Conservation (phyloP, 495 filamentous ascomycete genomes). For the Sporormia fimetaria region DNA sequence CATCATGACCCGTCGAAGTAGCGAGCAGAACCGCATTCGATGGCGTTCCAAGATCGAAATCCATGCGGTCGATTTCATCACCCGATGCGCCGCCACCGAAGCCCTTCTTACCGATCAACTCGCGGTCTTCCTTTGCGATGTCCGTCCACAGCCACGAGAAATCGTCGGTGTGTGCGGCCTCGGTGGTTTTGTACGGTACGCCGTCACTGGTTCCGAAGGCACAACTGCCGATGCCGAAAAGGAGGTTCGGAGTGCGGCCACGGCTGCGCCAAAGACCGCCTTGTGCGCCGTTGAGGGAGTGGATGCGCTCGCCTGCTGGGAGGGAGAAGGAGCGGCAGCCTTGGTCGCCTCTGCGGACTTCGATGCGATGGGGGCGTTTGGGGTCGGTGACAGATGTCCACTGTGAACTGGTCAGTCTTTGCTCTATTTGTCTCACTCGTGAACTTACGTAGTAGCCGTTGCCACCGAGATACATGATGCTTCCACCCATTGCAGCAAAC, state of each 20-base stretch:
- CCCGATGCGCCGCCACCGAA: constrained; percentile 21
- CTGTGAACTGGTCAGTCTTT: too few species aligned
- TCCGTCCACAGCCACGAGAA: constrained; percentile 22
- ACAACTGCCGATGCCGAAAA: constrained; percentile 27
- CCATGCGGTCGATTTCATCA: constrained; percentile 31
- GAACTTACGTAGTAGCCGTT: constrained; percentile 33
- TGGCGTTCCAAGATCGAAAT: constrained; percentile 25
- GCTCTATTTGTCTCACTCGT: too few species aligned
- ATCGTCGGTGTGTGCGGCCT: constrained; percentile 13
- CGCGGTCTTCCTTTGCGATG: constrained; percentile 10
- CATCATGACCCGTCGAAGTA: constrained; percentile 25
- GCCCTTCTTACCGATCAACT: constrained; percentile 22
- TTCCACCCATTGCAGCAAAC: constrained; percentile 21
- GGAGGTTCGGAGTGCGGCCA: constrained; percentile 27
- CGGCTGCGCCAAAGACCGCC: constrained; percentile 29
- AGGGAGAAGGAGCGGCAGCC: constrained; percentile 27
- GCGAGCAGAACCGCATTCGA: constrained; percentile 26
- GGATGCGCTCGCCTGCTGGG: constrained; percentile 23
- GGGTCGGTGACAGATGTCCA: constrained; percentile 16
- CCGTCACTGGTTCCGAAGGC: constrained; percentile 26
- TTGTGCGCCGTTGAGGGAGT: constrained; percentile 18
- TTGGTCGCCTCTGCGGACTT: constrained; percentile 29
- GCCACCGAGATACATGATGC: constrained; percentile 30
- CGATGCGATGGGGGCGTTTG: constrained; percentile 26
- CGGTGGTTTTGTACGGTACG: constrained; percentile 14